phyloP scores from a whole-genome alignment of 2,329 filamentous ascomycete genomes.

The Hypoxylon sp. region DNA sequence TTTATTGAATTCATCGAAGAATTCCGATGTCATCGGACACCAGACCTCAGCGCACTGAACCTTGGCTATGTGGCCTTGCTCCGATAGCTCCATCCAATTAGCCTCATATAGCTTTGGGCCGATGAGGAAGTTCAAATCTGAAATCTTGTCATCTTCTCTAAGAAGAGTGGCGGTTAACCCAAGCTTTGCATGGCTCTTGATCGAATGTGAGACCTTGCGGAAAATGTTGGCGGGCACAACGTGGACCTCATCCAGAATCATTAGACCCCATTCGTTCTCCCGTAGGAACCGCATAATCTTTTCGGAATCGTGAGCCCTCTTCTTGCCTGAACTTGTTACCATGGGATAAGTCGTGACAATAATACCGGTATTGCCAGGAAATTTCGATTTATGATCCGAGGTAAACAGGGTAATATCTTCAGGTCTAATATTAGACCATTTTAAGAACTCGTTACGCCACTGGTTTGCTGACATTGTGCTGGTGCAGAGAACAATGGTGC shows the following conservation, averaged over 20 bases:
- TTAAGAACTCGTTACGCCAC: conserved; percentile 96
- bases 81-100: conserved; percentile 98
- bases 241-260: conserved; percentile 98
- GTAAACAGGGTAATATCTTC: conserved; percentile 96
- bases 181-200: conserved; percentile 95
- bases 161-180: conserved; percentile 94
- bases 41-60: conserved; percentile 99
- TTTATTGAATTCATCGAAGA: conserved; percentile 92
- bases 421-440: conserved; percentile 97
- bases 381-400: conserved; percentile 87
- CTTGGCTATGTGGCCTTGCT: conserved; percentile 95
- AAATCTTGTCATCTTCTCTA: conserved; percentile 98
- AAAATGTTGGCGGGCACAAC: conserved; percentile 98
- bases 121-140: conserved; percentile 96
- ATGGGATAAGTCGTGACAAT: conserved; percentile 99
- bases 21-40: conserved; percentile 99
- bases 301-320: conserved; percentile 90
- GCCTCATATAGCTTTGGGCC: conserved; percentile 98
- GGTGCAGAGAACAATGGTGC: conserved; percentile 93
- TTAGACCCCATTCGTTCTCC: conserved; percentile 93
- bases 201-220: conserved; percentile 90
- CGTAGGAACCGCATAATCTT: conserved; percentile 98
- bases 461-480: conserved; percentile 98
- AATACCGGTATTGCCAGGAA: conserved; percentile 91
- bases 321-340: conserved; percentile 88